These are phyloP conservation scores for Tuber aestivum DNA, from an alignment of 495 filamentous ascomycete species.

Conservation along the genomic window DNA sequence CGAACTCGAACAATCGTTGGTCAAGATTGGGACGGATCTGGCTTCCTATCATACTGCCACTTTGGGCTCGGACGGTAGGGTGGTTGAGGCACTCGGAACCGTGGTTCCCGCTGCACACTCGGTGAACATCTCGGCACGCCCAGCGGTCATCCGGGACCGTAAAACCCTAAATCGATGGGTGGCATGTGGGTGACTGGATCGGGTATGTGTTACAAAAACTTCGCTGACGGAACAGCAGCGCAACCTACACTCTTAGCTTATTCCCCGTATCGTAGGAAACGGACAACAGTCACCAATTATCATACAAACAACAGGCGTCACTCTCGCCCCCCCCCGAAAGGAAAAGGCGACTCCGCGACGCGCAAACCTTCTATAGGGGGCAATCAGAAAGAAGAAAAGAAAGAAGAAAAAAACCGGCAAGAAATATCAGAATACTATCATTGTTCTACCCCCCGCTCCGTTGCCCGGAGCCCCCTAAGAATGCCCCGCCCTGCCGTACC, in stretches of 20 bases:
- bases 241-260: neutral
- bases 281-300: neutral
- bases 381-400: neutral
- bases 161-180: neutral
- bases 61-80: too few relatives aligned
- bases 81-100: too few relatives aligned
- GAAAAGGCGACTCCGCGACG: neutral
- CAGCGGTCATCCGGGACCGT: neutral
- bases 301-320: neutral
- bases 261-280: neutral
- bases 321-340: neutral
- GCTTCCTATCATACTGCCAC: too few relatives aligned
- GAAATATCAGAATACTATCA: neutral
- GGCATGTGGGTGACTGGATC: neutral
- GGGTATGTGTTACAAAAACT: neutral
- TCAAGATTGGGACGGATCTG: too few relatives aligned
- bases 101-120: neutral
- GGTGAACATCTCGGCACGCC: slow-evolving; percentile 4
- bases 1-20: too few relatives aligned
- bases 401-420: neutral
- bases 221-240: neutral
- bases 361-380: neutral
- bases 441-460: slow-evolving; percentile 8
- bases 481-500: slow-evolving; percentile 26
- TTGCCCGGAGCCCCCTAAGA: slow-evolving; percentile 11